phyloP scores from a whole-genome alignment of 371 early-diverging fungal species.

The Paraphysoderma sedebokerense region DNA sequence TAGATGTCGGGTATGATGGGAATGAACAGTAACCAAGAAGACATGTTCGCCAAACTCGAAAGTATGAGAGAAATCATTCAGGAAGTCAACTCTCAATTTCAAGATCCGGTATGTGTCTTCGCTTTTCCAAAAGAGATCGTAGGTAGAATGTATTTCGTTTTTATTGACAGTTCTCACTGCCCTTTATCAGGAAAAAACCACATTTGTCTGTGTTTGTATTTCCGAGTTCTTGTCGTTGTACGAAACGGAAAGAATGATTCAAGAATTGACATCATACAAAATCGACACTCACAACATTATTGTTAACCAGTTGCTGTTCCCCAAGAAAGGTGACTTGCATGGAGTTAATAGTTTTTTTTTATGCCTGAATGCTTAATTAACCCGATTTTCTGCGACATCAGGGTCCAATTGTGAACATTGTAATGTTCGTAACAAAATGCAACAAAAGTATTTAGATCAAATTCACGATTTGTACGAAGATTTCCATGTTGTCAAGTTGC shows the following conservation, averaged over 20 bases:
- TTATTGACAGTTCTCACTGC: not conserved
- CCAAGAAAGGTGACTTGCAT: slow-evolving; percentile 47
- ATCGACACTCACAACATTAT: slow-evolving; percentile 98
- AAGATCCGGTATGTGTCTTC: slow-evolving; percentile 58
- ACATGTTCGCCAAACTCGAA: slow-evolving; percentile 86
- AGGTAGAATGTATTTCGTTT: not conserved
- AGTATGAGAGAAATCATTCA: slow-evolving; percentile 84
- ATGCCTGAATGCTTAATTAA: not conserved
- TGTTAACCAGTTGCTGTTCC: slow-evolving; percentile 94
- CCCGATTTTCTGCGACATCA: slow-evolving; percentile 3
- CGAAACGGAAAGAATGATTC: slow-evolving; percentile 97
- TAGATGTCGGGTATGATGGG: slow-evolving; percentile 97
- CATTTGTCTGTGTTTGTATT: slow-evolving; percentile 97
- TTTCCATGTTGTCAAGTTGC: slow-evolving; percentile 85
- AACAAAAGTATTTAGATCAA: slow-evolving; percentile 92
- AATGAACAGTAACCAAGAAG: slow-evolving; percentile 61
- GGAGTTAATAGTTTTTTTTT: not conserved
- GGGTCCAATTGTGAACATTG: slow-evolving; percentile 91
- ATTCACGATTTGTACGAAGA: slow-evolving; percentile 96
- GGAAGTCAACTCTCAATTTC: slow-evolving; percentile 93
- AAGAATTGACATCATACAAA: slow-evolving; percentile 86
- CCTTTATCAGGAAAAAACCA: slow-evolving; percentile 64
- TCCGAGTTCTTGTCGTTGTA: slow-evolving; percentile 96
- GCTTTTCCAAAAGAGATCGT: not conserved
- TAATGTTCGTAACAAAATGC: slow-evolving; percentile 88